phyloP scores from a whole-genome alignment of 2,329 filamentous ascomycete species.

The Microcera coccophila region DNA sequence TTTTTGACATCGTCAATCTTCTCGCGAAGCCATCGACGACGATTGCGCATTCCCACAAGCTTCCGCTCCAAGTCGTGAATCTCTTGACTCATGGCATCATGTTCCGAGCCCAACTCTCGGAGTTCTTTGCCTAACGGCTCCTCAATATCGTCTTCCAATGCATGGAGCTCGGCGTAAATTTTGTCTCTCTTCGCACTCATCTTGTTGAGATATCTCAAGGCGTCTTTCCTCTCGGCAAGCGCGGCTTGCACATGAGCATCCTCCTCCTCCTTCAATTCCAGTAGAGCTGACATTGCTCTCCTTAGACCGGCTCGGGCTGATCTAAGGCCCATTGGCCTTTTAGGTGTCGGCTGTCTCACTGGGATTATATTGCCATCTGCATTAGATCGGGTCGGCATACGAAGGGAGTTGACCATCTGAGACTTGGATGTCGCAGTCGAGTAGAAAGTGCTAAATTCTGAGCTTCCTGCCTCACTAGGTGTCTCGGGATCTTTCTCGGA shows the following conservation, averaged over 20 bases:
- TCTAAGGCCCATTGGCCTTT: constrained; percentile 53
- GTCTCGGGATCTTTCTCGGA: constrained; percentile 9
- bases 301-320: constrained; percentile 63
- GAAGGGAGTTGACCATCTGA: constrained; percentile 41
- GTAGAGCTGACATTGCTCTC: constrained; percentile 59
- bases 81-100: constrained; percentile 52
- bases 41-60: constrained; percentile 56
- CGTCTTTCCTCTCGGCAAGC: constrained; percentile 52
- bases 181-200: constrained; percentile 48
- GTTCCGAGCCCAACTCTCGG: constrained; percentile 54
- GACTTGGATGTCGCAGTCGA: constrained; percentile 39
- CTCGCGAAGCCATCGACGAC: constrained; percentile 55
- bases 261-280: constrained; percentile 65
- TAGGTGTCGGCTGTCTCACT: constrained; percentile 51
- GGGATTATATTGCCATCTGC: constrained; percentile 53
- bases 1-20: constrained; percentile 62
- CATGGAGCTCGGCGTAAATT: constrained; percentile 49
- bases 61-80: constrained; percentile 64
- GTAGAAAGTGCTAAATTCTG: constrained; percentile 40
- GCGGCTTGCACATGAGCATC: constrained; percentile 56
- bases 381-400: constrained; percentile 36
- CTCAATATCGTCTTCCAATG: constrained; percentile 53
- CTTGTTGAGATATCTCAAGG: constrained; percentile 54
- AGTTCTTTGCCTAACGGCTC: constrained; percentile 60
- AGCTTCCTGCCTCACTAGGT: constrained; percentile 35